Percentiles rank a stretch among this genome's conserved stretches.
Conservation (phyloP, 2,329 filamentous ascomycete species). For the Fusarium sp. region DNA sequence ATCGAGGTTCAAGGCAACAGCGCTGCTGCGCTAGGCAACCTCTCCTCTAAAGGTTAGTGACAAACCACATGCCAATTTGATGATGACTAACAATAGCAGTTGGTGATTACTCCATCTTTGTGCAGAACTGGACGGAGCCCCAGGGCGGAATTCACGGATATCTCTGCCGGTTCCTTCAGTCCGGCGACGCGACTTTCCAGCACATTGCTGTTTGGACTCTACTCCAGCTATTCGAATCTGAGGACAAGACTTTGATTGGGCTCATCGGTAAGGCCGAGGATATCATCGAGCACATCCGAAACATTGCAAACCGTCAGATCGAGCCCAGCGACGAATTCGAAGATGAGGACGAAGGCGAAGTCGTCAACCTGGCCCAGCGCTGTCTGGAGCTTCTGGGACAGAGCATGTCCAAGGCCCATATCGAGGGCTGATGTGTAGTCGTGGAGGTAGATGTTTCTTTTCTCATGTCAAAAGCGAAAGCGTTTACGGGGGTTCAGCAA, state of each 20-base stretch:
- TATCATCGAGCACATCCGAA: constrained; percentile 90
- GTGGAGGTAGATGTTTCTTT: constrained; percentile 22
- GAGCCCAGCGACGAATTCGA: constrained; percentile 88
- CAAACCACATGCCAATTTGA: background rate
- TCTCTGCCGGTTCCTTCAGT: constrained; percentile 90
- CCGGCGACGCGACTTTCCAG: constrained; percentile 96
- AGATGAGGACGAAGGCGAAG: constrained; percentile 92
- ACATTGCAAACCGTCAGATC: constrained; percentile 89
- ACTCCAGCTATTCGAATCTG: constrained; percentile 93
- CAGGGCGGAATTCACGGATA: constrained; percentile 97
- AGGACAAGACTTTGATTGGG: constrained; percentile 88
- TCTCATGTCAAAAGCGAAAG: constrained; percentile 46
- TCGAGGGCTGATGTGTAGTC: constrained; percentile 73
- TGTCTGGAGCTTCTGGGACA: constrained; percentile 89
- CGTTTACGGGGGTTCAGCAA: constrained; percentile 34
- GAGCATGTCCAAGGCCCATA: constrained; percentile 80
- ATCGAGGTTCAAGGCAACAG: constrained; percentile 99
- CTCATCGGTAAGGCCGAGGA: constrained; percentile 91
- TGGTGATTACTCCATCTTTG: constrained; percentile 95
- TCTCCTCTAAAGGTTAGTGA: constrained; percentile 90
- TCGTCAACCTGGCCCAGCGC: constrained; percentile 88
- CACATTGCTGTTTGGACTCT: constrained; percentile 99
- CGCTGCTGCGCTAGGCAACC: constrained; percentile 92
- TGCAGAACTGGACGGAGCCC: constrained; percentile 92
- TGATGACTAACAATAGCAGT: constrained; percentile 65